Conservation (phyloP, 2,329 filamentous ascomycete genomes). For the Penicillium brasilianum region DNA sequence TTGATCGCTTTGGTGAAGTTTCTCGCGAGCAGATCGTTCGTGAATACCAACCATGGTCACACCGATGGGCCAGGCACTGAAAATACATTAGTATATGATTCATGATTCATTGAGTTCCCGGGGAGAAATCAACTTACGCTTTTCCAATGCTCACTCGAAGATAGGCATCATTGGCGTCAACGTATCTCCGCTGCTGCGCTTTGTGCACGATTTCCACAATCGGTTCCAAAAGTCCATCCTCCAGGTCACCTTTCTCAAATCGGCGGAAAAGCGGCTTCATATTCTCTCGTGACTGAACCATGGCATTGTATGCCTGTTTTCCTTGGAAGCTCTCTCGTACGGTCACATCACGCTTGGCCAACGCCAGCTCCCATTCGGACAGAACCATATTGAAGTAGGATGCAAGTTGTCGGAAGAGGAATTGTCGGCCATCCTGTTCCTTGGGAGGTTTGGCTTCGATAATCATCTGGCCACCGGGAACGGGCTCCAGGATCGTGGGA, state of each 20-base stretch:
- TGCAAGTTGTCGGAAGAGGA: conserved; percentile 83
- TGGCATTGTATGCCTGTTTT: conserved; percentile 79
- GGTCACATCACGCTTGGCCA: conserved; percentile 63
- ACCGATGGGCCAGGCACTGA: conserved; percentile 90
- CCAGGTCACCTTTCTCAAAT: conserved; percentile 79
- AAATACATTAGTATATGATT: conserved; percentile 21
- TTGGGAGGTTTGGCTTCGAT: conserved; percentile 67
- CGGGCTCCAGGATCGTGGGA: conserved; percentile 78
- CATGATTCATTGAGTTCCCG: not conserved
- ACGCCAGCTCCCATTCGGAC: conserved; percentile 79
- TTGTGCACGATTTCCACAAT: conserved; percentile 91
- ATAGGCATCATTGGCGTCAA: conserved; percentile 96
- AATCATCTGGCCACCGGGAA: conserved; percentile 89
- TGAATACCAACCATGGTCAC: conserved; percentile 99
- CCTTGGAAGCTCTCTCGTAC: conserved; percentile 77
- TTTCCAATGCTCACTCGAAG: conserved; percentile 91
- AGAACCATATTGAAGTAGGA: conserved; percentile 98
- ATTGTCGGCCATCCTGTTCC: conserved; percentile 69
- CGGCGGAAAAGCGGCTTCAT: conserved; percentile 89
- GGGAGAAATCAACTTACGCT: conserved; percentile 56
- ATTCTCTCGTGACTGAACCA: conserved; percentile 85
- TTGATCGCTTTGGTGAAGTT: conserved; percentile 77
- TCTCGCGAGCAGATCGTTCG: conserved; percentile 93
- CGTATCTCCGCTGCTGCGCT: conserved; percentile 87
- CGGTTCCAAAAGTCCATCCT: conserved; percentile 77